phyloP scores from a whole-genome alignment of 371 early-diverging fungal species.

The Syncephalastrum sp. region DNA sequence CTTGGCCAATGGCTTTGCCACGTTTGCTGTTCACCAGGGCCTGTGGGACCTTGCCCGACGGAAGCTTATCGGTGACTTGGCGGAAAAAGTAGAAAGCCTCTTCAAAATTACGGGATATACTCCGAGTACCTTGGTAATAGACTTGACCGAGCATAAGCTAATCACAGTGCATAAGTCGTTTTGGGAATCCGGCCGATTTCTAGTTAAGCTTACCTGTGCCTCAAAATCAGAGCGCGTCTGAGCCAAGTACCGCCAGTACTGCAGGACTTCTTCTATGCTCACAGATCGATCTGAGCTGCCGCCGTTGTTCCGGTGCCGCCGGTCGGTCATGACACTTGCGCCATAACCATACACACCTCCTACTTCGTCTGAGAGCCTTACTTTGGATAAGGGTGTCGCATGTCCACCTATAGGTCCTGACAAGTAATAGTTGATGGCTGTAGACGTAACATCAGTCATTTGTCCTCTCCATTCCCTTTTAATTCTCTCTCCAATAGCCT shows the following conservation, averaged over 20 bases:
- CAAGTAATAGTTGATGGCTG: conserved; percentile 66
- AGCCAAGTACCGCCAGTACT: conserved; percentile 77
- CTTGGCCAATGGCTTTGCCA: conserved; percentile 53
- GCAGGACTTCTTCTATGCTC: conserved; percentile 75
- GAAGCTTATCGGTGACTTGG: conserved; percentile 37
- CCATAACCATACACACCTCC: conserved; percentile 86
- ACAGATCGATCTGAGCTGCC: conserved; percentile 30
- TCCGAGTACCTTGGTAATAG: conserved; percentile 77
- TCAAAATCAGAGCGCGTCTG: conserved; percentile 60
- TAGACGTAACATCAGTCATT: neutral
- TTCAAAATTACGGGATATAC: conserved; percentile 61
- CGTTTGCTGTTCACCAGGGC: conserved; percentile 20
- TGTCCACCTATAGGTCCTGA: conserved; percentile 87
- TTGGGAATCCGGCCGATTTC: no score
- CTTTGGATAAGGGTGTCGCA: conserved; percentile 62
- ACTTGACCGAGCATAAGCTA: conserved; percentile 74
- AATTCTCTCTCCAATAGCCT: neutral
- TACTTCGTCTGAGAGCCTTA: conserved; percentile 73
- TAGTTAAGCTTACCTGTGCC: conserved; percentile 50
- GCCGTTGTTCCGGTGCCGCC: conserved; percentile 14
- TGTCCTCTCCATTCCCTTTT: neutral
- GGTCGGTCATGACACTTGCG: conserved; percentile 51
- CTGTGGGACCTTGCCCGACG: conserved; percentile 25
- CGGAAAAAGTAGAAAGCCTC: conserved; percentile 63
- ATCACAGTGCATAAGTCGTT: neutral